Percentiles rank a stretch among this genome's conserved stretches.
These are phyloP conservation scores for Ramularia collo-cygni DNA, from an alignment of 2,329 filamentous ascomycete species.

Conservation along the genomic window DNA sequence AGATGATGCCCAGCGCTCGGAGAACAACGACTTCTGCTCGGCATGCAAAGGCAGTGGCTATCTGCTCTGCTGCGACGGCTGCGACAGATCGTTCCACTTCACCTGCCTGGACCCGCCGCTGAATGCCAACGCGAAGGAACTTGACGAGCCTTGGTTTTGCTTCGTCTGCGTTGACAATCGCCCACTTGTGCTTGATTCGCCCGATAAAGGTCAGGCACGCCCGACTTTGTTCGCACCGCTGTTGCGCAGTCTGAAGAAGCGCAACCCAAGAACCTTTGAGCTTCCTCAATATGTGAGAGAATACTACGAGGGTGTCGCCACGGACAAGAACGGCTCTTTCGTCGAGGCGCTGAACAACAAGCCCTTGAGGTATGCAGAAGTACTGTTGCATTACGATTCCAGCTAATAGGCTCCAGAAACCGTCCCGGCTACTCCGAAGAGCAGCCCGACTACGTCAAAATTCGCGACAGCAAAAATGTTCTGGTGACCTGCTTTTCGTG, in stretches of 20 bases:
- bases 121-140: slow-evolving; percentile 38
- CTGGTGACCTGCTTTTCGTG: slow-evolving; percentile 73
- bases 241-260: slow-evolving; percentile 43
- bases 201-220: slow-evolving; percentile 29
- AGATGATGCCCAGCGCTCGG: slow-evolving; percentile 24
- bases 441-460: slow-evolving; percentile 26
- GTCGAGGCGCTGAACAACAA: slow-evolving; percentile 55
- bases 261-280: slow-evolving; percentile 34
- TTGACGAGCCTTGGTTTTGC: slow-evolving; percentile 74
- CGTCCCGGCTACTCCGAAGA: slow-evolving; percentile 40
- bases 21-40: slow-evolving; percentile 87
- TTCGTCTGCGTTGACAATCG: slow-evolving; percentile 55
- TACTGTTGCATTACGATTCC: slow-evolving; percentile 2
- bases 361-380: slow-evolving; percentile 49
- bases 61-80: slow-evolving; percentile 90
- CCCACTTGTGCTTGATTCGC: slow-evolving; percentile 22
- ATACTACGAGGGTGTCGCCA: slow-evolving; percentile 72
- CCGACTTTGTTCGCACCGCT: slow-evolving; percentile 57
- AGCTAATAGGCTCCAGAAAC: slow-evolving; percentile 13
- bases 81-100: slow-evolving; percentile 83
- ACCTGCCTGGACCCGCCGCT: slow-evolving; percentile 78
- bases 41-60: slow-evolving; percentile 78
- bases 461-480: slow-evolving; percentile 63
- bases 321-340: slow-evolving; percentile 71
- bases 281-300: slow-evolving; percentile 66